Evolutionary conservation across 768 basidiomycete genomes (phyloP).

Genomic region (Amanita inopinata): DNA sequence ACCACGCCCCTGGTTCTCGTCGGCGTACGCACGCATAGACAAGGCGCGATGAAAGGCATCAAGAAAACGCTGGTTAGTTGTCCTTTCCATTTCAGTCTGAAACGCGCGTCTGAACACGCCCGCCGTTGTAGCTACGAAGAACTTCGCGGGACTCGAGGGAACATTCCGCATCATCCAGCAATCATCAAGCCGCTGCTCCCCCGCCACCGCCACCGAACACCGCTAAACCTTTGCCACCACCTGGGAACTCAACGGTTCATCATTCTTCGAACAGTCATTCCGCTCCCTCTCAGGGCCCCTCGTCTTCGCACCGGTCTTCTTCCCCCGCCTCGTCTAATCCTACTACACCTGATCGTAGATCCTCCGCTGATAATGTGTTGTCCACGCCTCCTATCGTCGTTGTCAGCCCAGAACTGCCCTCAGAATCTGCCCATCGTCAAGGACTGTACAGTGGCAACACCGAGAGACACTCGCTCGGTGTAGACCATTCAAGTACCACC

Average conservation of each 20-base stretch:
- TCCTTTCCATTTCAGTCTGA: constrained; percentile 11
- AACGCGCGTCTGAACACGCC: constrained; percentile 14
- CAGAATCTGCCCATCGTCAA: constrained; percentile 36
- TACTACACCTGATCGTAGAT: constrained; percentile 51
- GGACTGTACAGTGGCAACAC: constrained; percentile 31
- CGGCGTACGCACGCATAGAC: constrained; percentile 13
- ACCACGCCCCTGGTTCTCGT: not conserved
- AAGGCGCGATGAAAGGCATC: constrained; percentile 60
- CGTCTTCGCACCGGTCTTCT: constrained; percentile 32
- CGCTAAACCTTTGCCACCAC: constrained; percentile 52
- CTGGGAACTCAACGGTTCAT: constrained; percentile 28
- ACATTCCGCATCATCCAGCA: constrained; percentile 21
- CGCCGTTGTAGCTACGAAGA: constrained; percentile 48
- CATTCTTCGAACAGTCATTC: constrained; percentile 28
- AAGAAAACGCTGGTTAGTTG: constrained; percentile 69
- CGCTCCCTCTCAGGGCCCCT: constrained; percentile 29
- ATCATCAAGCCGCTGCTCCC: constrained; percentile 26
- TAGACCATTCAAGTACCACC: constrained; percentile 40
- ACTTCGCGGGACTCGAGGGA: constrained; percentile 44
- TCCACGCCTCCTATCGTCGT: constrained; percentile 79
- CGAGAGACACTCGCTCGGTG: constrained; percentile 36
- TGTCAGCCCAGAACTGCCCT: constrained; percentile 61
- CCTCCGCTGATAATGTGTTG: constrained; percentile 32
- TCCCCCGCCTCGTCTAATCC: constrained; percentile 29
- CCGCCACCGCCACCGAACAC: constrained; percentile 59